A percentile compares a stretch with the other conserved stretches of the same genome.
Evolutionary conservation across 805 yeast species (phyloP).

Genomic region (Metschnikowia proteae): DNA sequence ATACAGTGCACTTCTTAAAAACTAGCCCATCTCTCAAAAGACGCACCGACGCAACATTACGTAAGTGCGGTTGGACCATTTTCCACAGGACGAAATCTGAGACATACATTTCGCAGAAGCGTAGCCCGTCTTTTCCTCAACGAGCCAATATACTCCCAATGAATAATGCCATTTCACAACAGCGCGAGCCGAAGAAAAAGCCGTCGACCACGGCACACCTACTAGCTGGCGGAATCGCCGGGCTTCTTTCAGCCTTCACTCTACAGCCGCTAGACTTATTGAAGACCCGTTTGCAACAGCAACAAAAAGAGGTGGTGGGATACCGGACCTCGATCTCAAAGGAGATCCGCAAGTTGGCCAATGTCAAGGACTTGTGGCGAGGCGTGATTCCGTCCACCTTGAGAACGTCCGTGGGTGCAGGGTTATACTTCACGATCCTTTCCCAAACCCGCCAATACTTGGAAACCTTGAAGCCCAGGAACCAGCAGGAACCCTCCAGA

Average conservation of each 20-base stretch:
- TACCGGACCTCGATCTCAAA: constrained; percentile 31
- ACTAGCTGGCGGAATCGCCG: constrained; percentile 80
- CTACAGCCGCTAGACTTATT: constrained; percentile 87
- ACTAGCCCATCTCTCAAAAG: not conserved
- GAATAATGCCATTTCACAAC: not conserved
- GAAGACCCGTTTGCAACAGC: constrained; percentile 77
- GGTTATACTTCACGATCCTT: constrained; percentile 72
- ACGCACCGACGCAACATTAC: constrained; percentile 5
- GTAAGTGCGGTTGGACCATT: not conserved
- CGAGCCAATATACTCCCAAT: not conserved
- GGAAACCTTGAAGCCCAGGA: constrained; percentile 26
- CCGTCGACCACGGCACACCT: constrained; percentile 46
- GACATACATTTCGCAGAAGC: not conserved
- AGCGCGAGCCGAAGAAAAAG: not conserved
- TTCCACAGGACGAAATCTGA: not conserved
- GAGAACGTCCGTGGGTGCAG: constrained; percentile 88
- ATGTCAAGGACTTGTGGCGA: constrained; percentile 68
- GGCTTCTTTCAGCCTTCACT: constrained; percentile 71
- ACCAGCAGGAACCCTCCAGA: constrained; percentile 24
- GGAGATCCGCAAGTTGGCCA: constrained; percentile 41
- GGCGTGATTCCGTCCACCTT: constrained; percentile 91
- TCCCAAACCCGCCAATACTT: constrained; percentile 55
- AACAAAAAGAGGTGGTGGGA: constrained; percentile 25
- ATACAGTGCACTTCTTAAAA: too few species aligned
- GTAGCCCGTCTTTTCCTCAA: not conserved